A percentile compares a stretch with the other conserved stretches of the same genome.
Conservation (phyloP, 2,329 filamentous ascomycete species). For the Berkeleyomyces rouxiae region DNA sequence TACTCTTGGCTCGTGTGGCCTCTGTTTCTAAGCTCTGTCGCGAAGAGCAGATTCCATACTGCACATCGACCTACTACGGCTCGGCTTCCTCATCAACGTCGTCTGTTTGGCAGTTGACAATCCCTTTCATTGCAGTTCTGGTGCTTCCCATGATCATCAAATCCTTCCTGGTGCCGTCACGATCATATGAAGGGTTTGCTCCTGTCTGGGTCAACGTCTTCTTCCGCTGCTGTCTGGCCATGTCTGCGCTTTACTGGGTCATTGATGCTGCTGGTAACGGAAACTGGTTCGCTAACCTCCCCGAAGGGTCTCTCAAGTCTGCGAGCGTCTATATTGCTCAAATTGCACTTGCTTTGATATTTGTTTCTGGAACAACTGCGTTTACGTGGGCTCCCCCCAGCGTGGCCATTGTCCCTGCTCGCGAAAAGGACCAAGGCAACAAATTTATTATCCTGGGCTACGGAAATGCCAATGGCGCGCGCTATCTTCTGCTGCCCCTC, state of each 20-base stretch:
- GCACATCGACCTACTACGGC: conserved; percentile 87
- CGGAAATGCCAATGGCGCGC: conserved; percentile 79
- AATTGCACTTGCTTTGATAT: conserved; percentile 57
- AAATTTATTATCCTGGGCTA: conserved; percentile 75
- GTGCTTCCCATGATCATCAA: conserved; percentile 59
- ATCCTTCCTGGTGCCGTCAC: conserved; percentile 64
- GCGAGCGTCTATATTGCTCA: conserved; percentile 66
- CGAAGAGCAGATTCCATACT: conserved; percentile 97
- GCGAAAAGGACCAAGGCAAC: conserved; percentile 28
- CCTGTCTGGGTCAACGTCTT: conserved; percentile 69
- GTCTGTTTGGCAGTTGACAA: conserved; percentile 69
- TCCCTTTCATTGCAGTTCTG: conserved; percentile 60
- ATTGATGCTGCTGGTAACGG: conserved; percentile 79
- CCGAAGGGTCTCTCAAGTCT: conserved; percentile 51
- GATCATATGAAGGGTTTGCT: conserved; percentile 76
- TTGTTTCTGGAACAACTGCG: conserved; percentile 69
- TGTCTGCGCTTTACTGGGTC: conserved; percentile 71
- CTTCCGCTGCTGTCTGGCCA: conserved; percentile 57
- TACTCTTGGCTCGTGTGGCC: conserved; percentile 59
- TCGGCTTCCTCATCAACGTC: conserved; percentile 85
- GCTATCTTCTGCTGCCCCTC: conserved; percentile 69
- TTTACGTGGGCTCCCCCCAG: conserved; percentile 78
- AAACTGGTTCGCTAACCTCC: conserved; percentile 51
- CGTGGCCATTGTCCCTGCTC: conserved; percentile 49
- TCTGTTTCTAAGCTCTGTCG: conserved; percentile 86